Evolutionary conservation across 768 basidiomycete genomes (phyloP).

Genomic region (Kwoniella botswanensis): DNA sequence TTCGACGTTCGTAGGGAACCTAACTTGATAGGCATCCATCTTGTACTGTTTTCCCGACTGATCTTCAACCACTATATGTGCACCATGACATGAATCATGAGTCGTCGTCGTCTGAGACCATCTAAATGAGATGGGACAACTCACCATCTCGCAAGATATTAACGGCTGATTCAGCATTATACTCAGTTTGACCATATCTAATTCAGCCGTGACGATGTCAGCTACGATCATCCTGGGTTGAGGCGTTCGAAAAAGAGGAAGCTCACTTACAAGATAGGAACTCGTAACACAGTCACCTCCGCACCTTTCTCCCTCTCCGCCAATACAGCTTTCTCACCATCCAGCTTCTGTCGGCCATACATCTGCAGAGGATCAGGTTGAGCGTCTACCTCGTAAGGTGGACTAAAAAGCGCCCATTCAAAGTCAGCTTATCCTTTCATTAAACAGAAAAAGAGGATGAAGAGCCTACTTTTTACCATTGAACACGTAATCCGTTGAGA

Average conservation of each 20-base stretch:
- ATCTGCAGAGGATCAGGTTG: conserved; percentile 81
- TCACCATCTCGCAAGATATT: conserved; percentile 78
- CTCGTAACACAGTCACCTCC: conserved; percentile 73
- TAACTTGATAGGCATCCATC: conserved; percentile 93
- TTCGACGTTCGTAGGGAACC: conserved; percentile 87
- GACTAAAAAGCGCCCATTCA: no score
- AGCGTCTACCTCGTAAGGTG: conserved; percentile 80
- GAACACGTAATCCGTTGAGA: conserved; percentile 98
- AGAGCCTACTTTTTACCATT: conserved; percentile 70
- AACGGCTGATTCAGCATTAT: conserved; percentile 85
- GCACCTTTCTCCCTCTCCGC: conserved; percentile 61
- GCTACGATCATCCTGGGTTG: neutral
- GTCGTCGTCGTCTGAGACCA: no score
- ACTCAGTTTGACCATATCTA: conserved; percentile 85
- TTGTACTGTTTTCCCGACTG: conserved; percentile 85
- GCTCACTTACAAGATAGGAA: no score
- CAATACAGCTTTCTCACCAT: conserved; percentile 80
- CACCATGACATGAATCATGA: no score
- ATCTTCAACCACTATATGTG: conserved; percentile 68
- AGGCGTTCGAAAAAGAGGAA: no score
- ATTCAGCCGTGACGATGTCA: no score
- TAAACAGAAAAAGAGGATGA: neutral
- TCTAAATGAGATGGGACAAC: conserved; percentile 13
- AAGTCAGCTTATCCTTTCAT: neutral
- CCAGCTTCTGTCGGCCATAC: conserved; percentile 85